Conservation (phyloP, 345 rosid species). For the Boechera retrofracta region DNA sequence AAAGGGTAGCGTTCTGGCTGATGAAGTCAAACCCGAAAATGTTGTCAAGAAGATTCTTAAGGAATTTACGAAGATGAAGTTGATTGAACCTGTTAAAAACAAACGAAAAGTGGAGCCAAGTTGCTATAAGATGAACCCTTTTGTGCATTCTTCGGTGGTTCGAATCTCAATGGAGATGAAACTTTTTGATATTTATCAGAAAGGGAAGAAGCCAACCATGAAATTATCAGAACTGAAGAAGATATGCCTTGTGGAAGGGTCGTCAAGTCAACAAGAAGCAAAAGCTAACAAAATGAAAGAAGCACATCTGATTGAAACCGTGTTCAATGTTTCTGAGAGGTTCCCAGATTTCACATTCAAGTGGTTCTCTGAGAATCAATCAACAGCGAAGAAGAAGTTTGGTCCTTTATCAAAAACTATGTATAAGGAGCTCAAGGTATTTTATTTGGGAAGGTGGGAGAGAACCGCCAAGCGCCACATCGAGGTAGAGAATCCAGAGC, state of each 20-base stretch:
- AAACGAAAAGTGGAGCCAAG: slow-evolving; percentile 36
- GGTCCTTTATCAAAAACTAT: background rate
- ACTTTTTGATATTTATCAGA: slow-evolving; percentile 40
- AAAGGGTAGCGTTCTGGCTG: background rate
- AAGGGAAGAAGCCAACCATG: slow-evolving; percentile 39
- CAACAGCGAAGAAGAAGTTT: background rate
- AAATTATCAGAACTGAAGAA: slow-evolving; percentile 18
- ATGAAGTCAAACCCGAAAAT: background rate
- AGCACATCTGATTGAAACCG: slow-evolving; percentile 10
- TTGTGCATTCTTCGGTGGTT: slow-evolving; percentile 52
- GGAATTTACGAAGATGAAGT: slow-evolving; percentile 29
- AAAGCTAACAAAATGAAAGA: slow-evolving; percentile 15
- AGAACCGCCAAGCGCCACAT: slow-evolving; percentile 48
- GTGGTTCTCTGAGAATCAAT: slow-evolving; percentile 45
- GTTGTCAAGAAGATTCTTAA: slow-evolving; percentile 36
- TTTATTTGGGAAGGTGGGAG: slow-evolving; percentile 59
- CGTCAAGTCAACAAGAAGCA: slow-evolving; percentile 26
- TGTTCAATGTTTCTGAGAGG: slow-evolving; percentile 58
- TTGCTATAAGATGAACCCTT: slow-evolving; percentile 54
- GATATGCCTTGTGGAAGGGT: slow-evolving; percentile 53
- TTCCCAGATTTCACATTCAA: slow-evolving; percentile 51
- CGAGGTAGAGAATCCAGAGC: slow-evolving; percentile 49
- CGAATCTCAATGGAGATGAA: slow-evolving; percentile 23
- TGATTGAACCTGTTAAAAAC: slow-evolving; percentile 48
- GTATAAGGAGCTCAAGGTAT: slow-evolving; percentile 36